Evolutionary conservation across 805 yeast genomes (phyloP).

Genomic region (Sugiyamaella boreocaroliniensis): DNA sequence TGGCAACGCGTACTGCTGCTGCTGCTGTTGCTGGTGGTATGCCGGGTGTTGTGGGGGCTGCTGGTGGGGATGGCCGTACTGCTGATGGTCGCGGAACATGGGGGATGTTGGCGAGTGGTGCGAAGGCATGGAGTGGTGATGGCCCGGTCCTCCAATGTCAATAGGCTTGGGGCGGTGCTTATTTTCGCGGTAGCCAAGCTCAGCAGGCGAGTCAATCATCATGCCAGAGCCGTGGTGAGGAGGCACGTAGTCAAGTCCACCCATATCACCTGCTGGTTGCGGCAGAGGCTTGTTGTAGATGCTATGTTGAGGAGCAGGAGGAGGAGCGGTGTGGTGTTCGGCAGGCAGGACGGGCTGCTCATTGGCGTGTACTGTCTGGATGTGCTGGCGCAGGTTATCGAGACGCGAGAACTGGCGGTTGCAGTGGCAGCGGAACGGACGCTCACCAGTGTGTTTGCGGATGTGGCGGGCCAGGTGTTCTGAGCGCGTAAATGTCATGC

Average conservation of each 20-base stretch:
- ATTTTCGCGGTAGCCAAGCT: background rate
- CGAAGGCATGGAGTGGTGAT: background rate
- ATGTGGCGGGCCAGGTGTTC: constrained; percentile 92
- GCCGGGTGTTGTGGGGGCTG: constrained; percentile 10
- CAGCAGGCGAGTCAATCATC: constrained; percentile 6
- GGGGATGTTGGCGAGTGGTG: constrained; percentile 18
- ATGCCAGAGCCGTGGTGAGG: constrained; percentile 1
- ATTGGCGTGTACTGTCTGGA: constrained; percentile 71
- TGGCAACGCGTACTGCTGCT: constrained; percentile 5
- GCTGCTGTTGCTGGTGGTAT: constrained; percentile 10
- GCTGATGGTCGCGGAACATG: constrained; percentile 3
- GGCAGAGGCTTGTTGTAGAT: constrained; percentile 15
- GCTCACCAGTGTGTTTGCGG: constrained; percentile 88
- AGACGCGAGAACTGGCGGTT: constrained; percentile 71
- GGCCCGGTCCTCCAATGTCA: constrained; percentile 5
- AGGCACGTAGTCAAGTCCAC: background rate
- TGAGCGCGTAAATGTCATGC: constrained; percentile 82
- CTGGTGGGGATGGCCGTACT: constrained; percentile 5
- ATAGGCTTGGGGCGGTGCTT: constrained; percentile 17
- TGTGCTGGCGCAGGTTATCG: constrained; percentile 87
- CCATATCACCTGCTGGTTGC: background rate
- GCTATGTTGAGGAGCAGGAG: constrained; percentile 13
- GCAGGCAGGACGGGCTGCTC: constrained; percentile 33
- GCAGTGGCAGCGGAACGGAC: constrained; percentile 84
- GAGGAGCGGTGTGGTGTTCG: constrained; percentile 12